These are phyloP conservation scores for Volvox carteri DNA, from an alignment of 163 green algal genomes.

Conservation along the genomic window DNA sequence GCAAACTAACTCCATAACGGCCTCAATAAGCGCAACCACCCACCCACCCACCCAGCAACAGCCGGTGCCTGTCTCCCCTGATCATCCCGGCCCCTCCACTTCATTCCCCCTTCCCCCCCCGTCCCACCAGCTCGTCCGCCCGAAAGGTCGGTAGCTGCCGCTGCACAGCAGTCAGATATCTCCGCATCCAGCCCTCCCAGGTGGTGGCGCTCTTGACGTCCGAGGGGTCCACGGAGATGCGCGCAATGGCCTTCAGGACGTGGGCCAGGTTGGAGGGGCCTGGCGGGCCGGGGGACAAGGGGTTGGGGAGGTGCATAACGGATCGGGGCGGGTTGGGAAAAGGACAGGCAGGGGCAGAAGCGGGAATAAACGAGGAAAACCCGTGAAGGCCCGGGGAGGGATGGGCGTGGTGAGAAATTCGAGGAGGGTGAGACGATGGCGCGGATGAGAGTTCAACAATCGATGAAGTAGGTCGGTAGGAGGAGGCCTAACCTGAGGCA, in stretches of 20 bases:
- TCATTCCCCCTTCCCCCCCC: not conserved
- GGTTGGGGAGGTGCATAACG: not conserved
- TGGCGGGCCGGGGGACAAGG: not conserved
- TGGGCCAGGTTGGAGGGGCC: slow-evolving; percentile 31
- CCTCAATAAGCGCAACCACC: not conserved
- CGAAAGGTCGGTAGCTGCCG: slow-evolving; percentile 29
- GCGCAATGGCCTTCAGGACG: slow-evolving; percentile 17
- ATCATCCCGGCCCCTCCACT: not conserved
- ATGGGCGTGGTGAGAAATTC: too few relatives aligned
- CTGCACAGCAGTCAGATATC: slow-evolving; percentile 30
- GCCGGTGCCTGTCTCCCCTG: too few relatives aligned
- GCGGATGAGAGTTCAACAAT: too few relatives aligned
- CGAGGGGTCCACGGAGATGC: slow-evolving; percentile 32
- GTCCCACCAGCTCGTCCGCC: slow-evolving; percentile 47
- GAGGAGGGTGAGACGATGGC: not conserved
- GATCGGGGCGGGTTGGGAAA: not conserved
- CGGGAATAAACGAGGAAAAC: too few relatives aligned
- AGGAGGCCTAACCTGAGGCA: too few relatives aligned
- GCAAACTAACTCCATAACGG: too few relatives aligned
- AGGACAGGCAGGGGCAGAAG: too few relatives aligned
- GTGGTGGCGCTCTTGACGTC: slow-evolving; percentile 43
- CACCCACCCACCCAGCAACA: not conserved
- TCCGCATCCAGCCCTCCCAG: slow-evolving; percentile 40
- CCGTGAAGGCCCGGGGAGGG: too few relatives aligned
- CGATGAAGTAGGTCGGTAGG: too few relatives aligned